These are phyloP conservation scores for Alternaria novae-zelandiae DNA, from an alignment of 2,329 filamentous ascomycete species.

Conservation along the genomic window DNA sequence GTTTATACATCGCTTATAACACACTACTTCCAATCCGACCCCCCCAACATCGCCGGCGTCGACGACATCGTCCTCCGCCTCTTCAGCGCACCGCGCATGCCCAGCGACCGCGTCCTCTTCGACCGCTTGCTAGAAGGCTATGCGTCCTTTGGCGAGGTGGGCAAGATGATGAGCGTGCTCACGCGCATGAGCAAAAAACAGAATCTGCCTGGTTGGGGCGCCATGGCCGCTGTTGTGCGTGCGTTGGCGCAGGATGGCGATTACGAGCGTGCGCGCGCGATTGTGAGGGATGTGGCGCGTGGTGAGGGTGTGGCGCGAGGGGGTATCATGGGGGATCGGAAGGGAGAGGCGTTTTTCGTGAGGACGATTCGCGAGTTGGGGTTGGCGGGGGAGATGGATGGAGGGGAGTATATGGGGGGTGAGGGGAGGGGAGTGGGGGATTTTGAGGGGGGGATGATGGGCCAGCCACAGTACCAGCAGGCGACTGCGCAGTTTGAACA, in stretches of 20 bases:
- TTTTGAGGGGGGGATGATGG: not conserved
- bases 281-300: conserved; percentile 48
- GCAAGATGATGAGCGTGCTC: conserved; percentile 53
- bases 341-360: conserved; percentile 27
- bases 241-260: conserved; percentile 49
- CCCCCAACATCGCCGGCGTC: conserved; percentile 67
- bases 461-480: not conserved
- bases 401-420: conserved; percentile 7
- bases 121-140: conserved; percentile 74
- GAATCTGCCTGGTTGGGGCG: conserved; percentile 51
- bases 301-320: conserved; percentile 38
- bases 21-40: conserved; percentile 66
- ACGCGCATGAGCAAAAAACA: conserved; percentile 48
- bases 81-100: conserved; percentile 33
- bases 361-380: conserved; percentile 14
- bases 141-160: conserved; percentile 59
- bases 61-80: conserved; percentile 62
- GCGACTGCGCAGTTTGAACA: not conserved
- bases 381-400: conserved; percentile 18
- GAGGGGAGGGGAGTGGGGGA: not conserved
- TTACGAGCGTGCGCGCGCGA: conserved; percentile 36
- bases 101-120: conserved; percentile 67
- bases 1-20: conserved; percentile 78
- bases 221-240: conserved; percentile 47
- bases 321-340: conserved; percentile 22